phyloP scores from a whole-genome alignment of 176 grass and related monocot species.

The Oryza glumipatula region DNA sequence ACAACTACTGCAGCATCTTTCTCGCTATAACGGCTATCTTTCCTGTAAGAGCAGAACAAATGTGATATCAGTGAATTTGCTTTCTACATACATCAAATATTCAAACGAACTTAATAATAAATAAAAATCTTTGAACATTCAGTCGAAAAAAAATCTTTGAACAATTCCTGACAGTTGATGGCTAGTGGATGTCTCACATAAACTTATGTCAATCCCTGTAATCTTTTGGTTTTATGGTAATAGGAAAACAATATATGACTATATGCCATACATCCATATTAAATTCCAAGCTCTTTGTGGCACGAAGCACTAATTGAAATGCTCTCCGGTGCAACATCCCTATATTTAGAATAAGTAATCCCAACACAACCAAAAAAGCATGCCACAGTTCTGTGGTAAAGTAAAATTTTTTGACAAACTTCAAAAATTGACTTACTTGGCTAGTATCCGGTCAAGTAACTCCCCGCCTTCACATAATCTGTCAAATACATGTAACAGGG shows the following conservation, averaged over 20 bases:
- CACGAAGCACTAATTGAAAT: not conserved
- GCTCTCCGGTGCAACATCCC: not conserved
- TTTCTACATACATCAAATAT: conserved; percentile 24
- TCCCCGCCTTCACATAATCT: conserved; percentile 92
- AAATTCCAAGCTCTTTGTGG: conserved; percentile 15
- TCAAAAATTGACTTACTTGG: conserved; percentile 60
- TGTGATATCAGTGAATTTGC: conserved; percentile 7
- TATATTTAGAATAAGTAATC: conserved; percentile 1
- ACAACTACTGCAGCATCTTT: conserved; percentile 96
- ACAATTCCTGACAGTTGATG: not conserved
- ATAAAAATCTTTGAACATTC: not conserved
- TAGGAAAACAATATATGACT: not conserved
- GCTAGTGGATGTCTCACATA: not conserved
- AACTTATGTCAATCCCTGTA: not conserved
- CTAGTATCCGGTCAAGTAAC: conserved; percentile 89
- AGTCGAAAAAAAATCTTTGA: not conserved
- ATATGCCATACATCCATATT: conserved; percentile 1
- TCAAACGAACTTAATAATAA: not conserved
- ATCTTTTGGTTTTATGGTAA: not conserved
- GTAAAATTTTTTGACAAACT: not conserved
- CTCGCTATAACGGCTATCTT: conserved; percentile 92
- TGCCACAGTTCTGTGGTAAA: not conserved
- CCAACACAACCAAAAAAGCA: conserved; percentile 9
- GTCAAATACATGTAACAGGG: conserved; percentile 31
- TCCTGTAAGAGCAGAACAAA: conserved; percentile 49